Evolutionary conservation across 1,139 yeast species (phyloP).

Genomic region (Suhomyces terraborum): DNA sequence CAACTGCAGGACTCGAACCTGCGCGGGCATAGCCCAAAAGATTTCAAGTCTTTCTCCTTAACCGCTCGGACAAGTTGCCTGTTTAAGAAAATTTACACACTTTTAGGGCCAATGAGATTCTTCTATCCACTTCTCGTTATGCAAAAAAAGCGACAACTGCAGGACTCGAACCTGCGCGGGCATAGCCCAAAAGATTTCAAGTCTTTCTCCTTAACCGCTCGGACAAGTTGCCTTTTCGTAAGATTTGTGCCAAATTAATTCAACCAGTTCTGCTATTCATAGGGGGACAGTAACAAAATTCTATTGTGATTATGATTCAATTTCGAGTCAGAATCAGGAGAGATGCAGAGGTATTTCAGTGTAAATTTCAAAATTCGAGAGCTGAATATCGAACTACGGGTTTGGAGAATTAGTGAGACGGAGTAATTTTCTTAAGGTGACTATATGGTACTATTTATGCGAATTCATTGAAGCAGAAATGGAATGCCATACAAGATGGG

Average conservation of each 20-base stretch:
- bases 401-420: no score
- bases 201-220: conserved; percentile 62
- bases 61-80: conserved; percentile 57
- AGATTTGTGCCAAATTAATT: neutral
- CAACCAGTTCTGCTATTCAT: no score
- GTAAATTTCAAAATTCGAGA: no score
- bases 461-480: conserved; percentile 21
- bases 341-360: no score
- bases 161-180: conserved; percentile 65
- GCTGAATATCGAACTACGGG: no score
- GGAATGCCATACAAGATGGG: conserved; percentile 82
- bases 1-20: conserved; percentile 63
- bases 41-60: conserved; percentile 60
- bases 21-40: conserved; percentile 64
- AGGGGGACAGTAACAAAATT: no score
- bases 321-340: no score
- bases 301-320: no score
- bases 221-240: conserved; percentile 49
- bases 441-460: neutral
- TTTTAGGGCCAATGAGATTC: neutral
- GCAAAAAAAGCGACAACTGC: conserved; percentile 52
- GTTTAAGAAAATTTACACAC: neutral
- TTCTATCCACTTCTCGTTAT: neutral
- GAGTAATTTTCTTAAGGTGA: no score
- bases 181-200: conserved; percentile 60